Base-by-base conservation (phyloP, 768 basidiomycete genomes). In the Xerocomellus amylosporus region DNA sequence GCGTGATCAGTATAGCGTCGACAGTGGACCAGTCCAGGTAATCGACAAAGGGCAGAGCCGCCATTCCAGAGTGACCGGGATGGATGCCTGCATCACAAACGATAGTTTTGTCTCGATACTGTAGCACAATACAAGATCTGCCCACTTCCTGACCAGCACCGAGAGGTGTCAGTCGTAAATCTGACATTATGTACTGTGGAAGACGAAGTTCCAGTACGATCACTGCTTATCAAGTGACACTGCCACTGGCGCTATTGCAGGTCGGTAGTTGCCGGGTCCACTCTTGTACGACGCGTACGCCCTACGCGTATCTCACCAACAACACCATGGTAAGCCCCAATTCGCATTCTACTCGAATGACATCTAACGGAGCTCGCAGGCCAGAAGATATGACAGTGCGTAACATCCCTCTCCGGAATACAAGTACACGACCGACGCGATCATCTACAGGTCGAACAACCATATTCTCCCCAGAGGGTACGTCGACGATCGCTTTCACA, bases 401-500 rank as follows among this genome's bases (percentile, higher is more conserved):
- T 78, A 37, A 54, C n/a, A 34, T 42, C 26, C 56, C 22, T 37
- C 26, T 56, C 46, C 8, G 17, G 19, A 45, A 49, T 56, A 9
- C 3, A 30, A 30, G 45, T 58, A 52, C 54, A 55, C 54, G 34
- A 54, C 60, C 61, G 59, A 61, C 61, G 36, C 66, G 49, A 56
- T 50, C 53, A 66, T 64, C 66, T 70, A 65, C 74, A 91, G 87
- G 87, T 75, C 87, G 93, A 64, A 99, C 95, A 62, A 98, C 96
- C 57, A 98, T 97, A 77, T 98, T 98, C 84, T 98, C 95, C 49
- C 96, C 96, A 33, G 96, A 99, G 75, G 96, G 96, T 88, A 70
- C 55, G 77, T 67, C 44, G 22, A 30, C 34, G 10, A 26, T 58
- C 28, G 34, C 54, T 37, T n/a, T 36, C 43, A 8, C 55, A 20